These are phyloP conservation scores for Cupressus sempervirens DNA, from an alignment of 75 land plant genomes.

Conservation along the genomic window DNA sequence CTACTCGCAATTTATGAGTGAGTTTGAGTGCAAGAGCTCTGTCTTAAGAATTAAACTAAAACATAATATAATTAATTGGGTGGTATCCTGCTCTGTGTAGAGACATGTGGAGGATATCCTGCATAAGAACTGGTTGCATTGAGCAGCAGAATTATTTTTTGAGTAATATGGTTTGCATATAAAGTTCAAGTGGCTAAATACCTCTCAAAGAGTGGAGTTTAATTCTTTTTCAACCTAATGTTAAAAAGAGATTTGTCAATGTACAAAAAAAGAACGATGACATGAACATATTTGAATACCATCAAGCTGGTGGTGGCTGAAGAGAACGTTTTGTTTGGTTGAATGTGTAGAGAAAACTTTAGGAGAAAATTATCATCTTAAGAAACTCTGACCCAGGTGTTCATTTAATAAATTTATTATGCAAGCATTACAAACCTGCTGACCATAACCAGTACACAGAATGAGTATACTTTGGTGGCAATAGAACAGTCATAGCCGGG, in stretches of 20 bases:
- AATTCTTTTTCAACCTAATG: no score
- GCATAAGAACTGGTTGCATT: background rate
- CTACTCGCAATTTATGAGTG: background rate
- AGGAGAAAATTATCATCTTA: background rate
- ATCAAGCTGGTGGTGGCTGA: background rate
- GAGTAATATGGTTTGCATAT: background rate
- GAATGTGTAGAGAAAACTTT: background rate
- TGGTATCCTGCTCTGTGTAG: background rate
- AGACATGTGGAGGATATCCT: background rate
- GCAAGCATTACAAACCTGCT: slow-evolving; percentile 43
- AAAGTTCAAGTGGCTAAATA: background rate
- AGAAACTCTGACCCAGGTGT: background rate
- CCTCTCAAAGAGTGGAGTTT: background rate
- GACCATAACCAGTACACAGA: slow-evolving; percentile 76
- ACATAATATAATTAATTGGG: background rate
- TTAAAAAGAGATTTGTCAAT: background rate
- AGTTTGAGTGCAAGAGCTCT: background rate
- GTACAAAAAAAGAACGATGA: background rate
- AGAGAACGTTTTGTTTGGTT: background rate
- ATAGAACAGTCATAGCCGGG: slow-evolving; percentile 49
- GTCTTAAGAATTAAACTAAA: background rate
- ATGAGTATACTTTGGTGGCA: slow-evolving; percentile 71
- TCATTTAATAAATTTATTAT: background rate
- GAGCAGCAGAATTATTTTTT: background rate
- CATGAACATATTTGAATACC: background rate